Evolutionary conservation across 2,329 filamentous ascomycete species (phyloP).

Genomic region (Diaporthe nobilis): DNA sequence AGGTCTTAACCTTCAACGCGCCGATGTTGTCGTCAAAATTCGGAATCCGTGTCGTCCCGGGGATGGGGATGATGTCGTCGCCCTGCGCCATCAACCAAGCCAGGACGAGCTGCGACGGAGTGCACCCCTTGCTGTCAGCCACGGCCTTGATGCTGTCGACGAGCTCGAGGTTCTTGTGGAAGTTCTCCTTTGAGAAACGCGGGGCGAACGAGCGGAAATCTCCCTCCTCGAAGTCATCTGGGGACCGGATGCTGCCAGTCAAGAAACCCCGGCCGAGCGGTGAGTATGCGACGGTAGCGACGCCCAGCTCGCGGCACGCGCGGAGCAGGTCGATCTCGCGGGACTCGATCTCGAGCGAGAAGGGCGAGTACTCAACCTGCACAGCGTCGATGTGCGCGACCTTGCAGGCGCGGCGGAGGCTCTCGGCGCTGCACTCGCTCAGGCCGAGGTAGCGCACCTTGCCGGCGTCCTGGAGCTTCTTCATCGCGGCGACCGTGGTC

Average conservation of each 20-base stretch:
- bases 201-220: slow-evolving; percentile 54
- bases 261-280: slow-evolving; percentile 60
- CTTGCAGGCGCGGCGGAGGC: slow-evolving; percentile 63
- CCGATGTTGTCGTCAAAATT: slow-evolving; percentile 61
- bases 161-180: slow-evolving; percentile 61
- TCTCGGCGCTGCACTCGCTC: slow-evolving; percentile 61
- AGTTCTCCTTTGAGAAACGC: slow-evolving; percentile 61
- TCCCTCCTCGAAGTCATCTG: slow-evolving; percentile 53
- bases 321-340: slow-evolving; percentile 54
- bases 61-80: slow-evolving; percentile 63
- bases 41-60: slow-evolving; percentile 60
- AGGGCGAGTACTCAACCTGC: slow-evolving; percentile 68
- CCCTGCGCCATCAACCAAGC: slow-evolving; percentile 69
- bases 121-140: slow-evolving; percentile 55
- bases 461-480: slow-evolving; percentile 62
- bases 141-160: slow-evolving; percentile 48
- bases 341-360: slow-evolving; percentile 64
- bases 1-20: slow-evolving; percentile 26
- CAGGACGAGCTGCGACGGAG: slow-evolving; percentile 66
- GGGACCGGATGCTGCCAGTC: slow-evolving; percentile 55
- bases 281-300: slow-evolving; percentile 57
- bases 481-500: slow-evolving; percentile 60
- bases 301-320: slow-evolving; percentile 62
- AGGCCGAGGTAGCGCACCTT: slow-evolving; percentile 68
- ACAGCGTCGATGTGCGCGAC: slow-evolving; percentile 65